Base-by-base conservation (phyloP, 2,329 filamentous ascomycete species). In the Trichoderma cornu-damae region DNA sequence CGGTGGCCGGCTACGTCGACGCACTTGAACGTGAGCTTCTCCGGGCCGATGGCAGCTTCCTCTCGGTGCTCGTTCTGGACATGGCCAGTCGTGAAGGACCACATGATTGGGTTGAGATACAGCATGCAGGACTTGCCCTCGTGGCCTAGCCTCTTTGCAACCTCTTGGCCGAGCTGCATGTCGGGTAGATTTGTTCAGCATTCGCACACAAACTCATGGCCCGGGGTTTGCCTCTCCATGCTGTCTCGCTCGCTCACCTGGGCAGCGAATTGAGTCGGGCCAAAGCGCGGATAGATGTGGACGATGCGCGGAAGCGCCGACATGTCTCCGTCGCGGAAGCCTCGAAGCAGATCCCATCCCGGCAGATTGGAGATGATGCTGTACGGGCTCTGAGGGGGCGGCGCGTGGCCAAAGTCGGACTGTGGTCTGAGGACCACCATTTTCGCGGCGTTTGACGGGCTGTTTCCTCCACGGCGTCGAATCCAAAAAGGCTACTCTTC, bases 281-380 rank as follows among this genome's bases (percentile, higher is more conserved):
- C 61, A 58, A 79, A 76, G 3, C 78, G 73, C 9, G 78, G 78
- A 47, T 80, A 80, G 26, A 79, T 69, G 56, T 75, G 72, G 49
- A 69, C 69, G 1, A 79, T 43, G 16, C 51, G 65, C 32, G 64
- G 44, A n/a, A 78, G 52, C 1, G 73, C 48, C 9, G 63, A 56
- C 26, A 57, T 61, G 50, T 78, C 75, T 14, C 76, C 76, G 6
- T 77, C 71, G 7, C 76, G 72, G 32, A 79, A 61, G 4, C 63
- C 64, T 43, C 70, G 62, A n/a, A 67, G 66, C 6, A 68, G 63
- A 6, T 74, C 67, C 77, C 77, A 80, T 22, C 73, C 73, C 0
- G 74, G 74, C 2, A 72, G 30, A 62, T 80, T 76, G 54, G 72
- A 68, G 51, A 78, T 76, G 67, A 80, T 71, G 59, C 73, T 75